These are phyloP conservation scores for Asclepias syriaca DNA, from an alignment of 257 asterid genomes.

Conservation along the genomic window DNA sequence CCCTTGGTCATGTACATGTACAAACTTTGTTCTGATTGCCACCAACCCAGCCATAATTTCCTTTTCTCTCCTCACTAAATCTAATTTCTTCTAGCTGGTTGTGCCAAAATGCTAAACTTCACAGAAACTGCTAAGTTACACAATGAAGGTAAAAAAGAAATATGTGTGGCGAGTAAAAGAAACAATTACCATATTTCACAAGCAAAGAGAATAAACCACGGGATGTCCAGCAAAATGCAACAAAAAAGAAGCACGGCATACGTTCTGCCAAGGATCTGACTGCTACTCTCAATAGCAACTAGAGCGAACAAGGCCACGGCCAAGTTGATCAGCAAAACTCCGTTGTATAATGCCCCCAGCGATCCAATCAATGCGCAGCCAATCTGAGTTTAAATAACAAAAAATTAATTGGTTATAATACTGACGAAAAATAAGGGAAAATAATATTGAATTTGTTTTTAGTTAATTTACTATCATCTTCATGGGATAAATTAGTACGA, in stretches of 20 bases:
- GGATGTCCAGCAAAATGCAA: constrained; percentile 66
- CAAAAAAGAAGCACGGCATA: constrained; percentile 75
- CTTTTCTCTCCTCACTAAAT: not conserved
- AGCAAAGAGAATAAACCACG: constrained; percentile 78
- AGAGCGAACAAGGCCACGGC: constrained; percentile 76
- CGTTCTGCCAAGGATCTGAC: constrained; percentile 83
- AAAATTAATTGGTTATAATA: not conserved
- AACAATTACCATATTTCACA: constrained; percentile 52
- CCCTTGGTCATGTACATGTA: not conserved
- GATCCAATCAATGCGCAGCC: constrained; percentile 87
- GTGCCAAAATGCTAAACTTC: not conserved
- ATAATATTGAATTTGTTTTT: not conserved
- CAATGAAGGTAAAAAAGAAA: not conserved
- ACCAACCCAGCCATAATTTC: not conserved
- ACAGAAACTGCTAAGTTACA: not conserved
- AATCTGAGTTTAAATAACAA: constrained; percentile 36
- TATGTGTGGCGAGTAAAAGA: not conserved
- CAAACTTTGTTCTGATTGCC: not conserved
- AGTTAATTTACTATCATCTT: not conserved
- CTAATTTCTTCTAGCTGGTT: not conserved
- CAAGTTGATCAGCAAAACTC: constrained; percentile 62
- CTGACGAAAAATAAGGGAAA: too few relatives aligned
- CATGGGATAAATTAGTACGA: not conserved
- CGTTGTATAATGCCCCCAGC: constrained; percentile 78
- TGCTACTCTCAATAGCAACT: constrained; percentile 91